phyloP scores from a whole-genome alignment of 106 monocot species.

The Dioscorea dumetorum region DNA sequence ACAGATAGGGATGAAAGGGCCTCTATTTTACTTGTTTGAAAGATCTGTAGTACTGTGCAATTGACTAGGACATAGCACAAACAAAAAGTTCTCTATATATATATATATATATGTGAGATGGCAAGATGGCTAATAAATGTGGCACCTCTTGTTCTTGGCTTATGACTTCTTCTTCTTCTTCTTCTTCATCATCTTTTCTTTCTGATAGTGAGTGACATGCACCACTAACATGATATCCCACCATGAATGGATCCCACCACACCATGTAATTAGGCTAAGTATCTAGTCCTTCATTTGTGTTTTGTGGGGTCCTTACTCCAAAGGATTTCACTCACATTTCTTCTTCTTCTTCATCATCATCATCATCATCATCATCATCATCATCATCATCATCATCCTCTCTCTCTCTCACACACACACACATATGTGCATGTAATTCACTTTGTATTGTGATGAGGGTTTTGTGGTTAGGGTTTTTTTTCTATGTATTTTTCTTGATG shows the following conservation, averaged over 20 bases:
- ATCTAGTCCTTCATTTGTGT: not conserved
- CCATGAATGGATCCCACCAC: conserved; percentile 1
- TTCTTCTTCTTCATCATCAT: not conserved
- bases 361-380: not conserved
- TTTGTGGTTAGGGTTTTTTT: too few species aligned
- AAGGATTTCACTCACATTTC: not conserved
- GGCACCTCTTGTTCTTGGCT: not conserved
- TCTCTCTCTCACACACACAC: not conserved
- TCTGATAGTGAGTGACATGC: not conserved
- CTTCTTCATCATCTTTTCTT: too few species aligned
- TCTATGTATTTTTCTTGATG: too few species aligned
- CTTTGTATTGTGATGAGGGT: too few species aligned
- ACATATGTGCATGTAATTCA: too few species aligned
- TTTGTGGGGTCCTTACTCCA: not conserved
- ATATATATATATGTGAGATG: not conserved
- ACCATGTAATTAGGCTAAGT: not conserved
- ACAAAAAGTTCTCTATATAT: not conserved
- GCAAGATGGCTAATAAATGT: not conserved
- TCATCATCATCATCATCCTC: too few species aligned
- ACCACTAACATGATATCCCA: not conserved
- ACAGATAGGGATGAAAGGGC: not conserved
- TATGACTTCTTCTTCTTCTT: not conserved
- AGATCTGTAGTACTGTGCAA: not conserved
- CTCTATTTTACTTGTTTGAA: not conserved
- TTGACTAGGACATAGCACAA: conserved; percentile 5